phyloP scores from a whole-genome alignment of 805 yeast species.

The Hanseniaspora meyeri region DNA sequence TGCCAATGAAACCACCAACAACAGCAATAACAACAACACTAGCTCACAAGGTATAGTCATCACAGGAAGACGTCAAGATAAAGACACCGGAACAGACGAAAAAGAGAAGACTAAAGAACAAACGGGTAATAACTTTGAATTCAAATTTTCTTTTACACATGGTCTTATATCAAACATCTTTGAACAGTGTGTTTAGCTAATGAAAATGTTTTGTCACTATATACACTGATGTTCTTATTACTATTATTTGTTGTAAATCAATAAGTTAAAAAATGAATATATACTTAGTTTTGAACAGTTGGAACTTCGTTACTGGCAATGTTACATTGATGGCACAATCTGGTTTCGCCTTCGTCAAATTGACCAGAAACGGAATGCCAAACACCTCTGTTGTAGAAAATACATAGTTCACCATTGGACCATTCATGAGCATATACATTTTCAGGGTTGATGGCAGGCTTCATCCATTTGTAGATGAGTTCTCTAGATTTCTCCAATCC shows the following conservation, averaged over 20 bases:
- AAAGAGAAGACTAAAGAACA: not conserved
- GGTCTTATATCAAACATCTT: constrained; percentile 3
- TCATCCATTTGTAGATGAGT: constrained; percentile 60
- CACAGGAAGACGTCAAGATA: constrained; percentile 12
- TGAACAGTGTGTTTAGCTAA: not conserved
- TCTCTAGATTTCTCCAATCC: constrained; percentile 64
- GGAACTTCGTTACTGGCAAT: constrained; percentile 76
- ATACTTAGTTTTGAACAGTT: constrained; percentile 13
- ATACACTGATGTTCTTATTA: not conserved
- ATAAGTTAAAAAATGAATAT: not conserved
- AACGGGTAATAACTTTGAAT: not conserved
- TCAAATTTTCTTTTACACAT: not conserved
- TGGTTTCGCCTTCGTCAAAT: constrained; percentile 60
- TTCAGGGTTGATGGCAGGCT: constrained; percentile 71
- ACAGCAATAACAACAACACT: not conserved
- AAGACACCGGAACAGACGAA: not conserved
- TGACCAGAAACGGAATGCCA: constrained; percentile 91
- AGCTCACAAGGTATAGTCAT: constrained; percentile 12
- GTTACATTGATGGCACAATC: constrained; percentile 90
- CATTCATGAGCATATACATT: constrained; percentile 71
- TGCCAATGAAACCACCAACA: not conserved
- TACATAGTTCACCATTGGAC: constrained; percentile 72
- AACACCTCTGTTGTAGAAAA: constrained; percentile 79
- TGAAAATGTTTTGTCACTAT: not conserved
- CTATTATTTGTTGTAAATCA: not conserved